Evolutionary conservation across 2,329 filamentous ascomycete genomes (phyloP), one percentile per base, ranked within the genome.

Genomic region (Orbilia brochopaga): DNA sequence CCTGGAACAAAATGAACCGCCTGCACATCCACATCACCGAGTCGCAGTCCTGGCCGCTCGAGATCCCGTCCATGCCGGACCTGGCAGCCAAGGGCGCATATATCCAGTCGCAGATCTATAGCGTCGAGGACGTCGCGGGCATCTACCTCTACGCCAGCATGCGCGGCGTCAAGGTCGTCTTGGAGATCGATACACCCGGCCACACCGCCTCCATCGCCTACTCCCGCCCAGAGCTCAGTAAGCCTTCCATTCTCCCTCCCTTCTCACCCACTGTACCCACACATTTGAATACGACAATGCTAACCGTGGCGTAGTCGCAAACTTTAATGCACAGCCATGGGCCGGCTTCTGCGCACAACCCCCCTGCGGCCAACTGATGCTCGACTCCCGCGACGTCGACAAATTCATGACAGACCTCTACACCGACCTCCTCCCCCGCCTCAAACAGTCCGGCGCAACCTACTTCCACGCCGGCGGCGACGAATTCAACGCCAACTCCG

Each of bases 391-490:
- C 0, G 32, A 19, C 6, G 90, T 94, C 1, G 84, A 88, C 75
- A 80, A 83, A 1, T 95, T 96, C 79, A 79, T 96, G 10, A 85
- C 89, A 64, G 88, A 80, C 40, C 80, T 96, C 13, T 88, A 91
- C 75, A 83, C 83, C n/a, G 92, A 96, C 77, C 78, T 96, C 23
- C 81, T 95, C 59, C 91, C 91, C 13, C 84, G 90, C 27, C 79
- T 92, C 10, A 80, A 82, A 7, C 4, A 46, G 13, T 86, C 88
- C 0, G 91, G 90, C 79, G 83, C 88, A 1, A 81, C 86, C 5
- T 86, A 93, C 80, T 95, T 93, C 82, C 91, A 96, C 80, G 90
- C 90, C 0, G 92, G 92, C 50, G 92, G 92, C 61, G 92, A 96
- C 77, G 92, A 96, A 81, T 86, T 95, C 73, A 93, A 94, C 79